Base-by-base conservation (phyloP, 2,329 filamentous ascomycete genomes). In the Venturia carpophila region DNA sequence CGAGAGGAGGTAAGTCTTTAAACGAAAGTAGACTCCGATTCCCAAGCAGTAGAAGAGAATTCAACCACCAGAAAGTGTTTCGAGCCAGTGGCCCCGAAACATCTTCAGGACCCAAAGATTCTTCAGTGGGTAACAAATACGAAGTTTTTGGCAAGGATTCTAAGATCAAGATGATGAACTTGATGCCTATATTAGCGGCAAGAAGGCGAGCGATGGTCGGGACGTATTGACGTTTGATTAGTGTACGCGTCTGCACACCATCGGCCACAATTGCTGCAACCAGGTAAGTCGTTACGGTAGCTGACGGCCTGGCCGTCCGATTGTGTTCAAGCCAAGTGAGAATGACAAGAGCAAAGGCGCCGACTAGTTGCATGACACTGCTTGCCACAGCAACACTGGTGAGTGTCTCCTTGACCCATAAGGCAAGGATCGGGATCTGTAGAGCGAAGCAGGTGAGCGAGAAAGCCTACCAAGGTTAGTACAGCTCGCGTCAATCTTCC, bases 51-150 rank as follows among this genome's bases (percentile, higher is more conserved):
- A 76, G 68, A 6, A 74, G 62, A 11, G 65, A 67, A 66, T 75
- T 76, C 21, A 77, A 62, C 75, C 75, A 77, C 73, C 72, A 76
- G 61, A 75, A 70, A 5, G 73, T 37, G 49, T 66, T 71, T 15
- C 72, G 71, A 63, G 70, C 72, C 47, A 74, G 68, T 24, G 69
- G 64, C 30, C 66, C 68, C 39, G 66, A 67, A 11, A 69, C 66
- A 39, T 69, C 63, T 60, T 70, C 70, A 0, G 69, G 69, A 19
- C 68, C 66, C 15, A 66, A 67, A 0, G 67, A 10, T 39, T 66
- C 64, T 39, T 70, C 68, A 15, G 49, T 45, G 15, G 67, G 65
- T 19, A 69, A 65, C 10, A 70, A 63, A 17, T 64, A 66, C 43
- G 62, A 30, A 41, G 63, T 66, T 62, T 71, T 71, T 55, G 65